Base-by-base conservation (phyloP, 441 rosid genomes). In the Breynia disticha region DNA sequence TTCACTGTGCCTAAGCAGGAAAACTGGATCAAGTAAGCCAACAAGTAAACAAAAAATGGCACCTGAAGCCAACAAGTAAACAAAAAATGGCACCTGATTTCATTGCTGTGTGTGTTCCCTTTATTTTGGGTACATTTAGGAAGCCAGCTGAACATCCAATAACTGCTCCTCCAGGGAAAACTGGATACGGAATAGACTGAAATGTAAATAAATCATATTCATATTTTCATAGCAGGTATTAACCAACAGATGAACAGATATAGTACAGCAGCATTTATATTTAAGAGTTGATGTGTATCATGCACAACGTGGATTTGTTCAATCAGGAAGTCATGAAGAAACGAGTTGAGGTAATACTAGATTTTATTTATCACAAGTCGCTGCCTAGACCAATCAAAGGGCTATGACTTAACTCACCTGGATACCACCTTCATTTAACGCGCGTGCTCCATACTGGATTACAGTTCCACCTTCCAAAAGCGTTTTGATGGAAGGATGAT, bases 161-260 rank as follows among this genome's bases (percentile, higher is more conserved):
- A 60, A 91, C 79, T 71, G 88, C 95, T 81, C 98, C 97, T 62
- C 98, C 98, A 1, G 95, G 94, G 59, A 91, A 91, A 76, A 86
- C 85, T 81, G 98, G 97, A 77, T 86, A 91, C 11, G 95, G 97
- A 79, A 91, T 76, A 76, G 97, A 88, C 98, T 91, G 98, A 88
- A 88, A 84, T 82, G 76, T 84, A 77, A 81, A 86, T 84, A 79
- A 74, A 79, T 82, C 83, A 61, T 14, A 39, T 39, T 39, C 43
- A 24, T 66, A 67, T 66, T 64, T 62, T 72, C 64, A 64, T 57
- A 49, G 66, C 60, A 67, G 52, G 55, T 18, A 35, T 64, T 22
- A 66, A 48, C 32, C 21, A 50, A 61, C 14, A 35, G 48, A 47
- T 66, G 56, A 61, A 53, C 18, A 37, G 15, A 24, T 47, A n/a